Evolutionary conservation across 495 filamentous ascomycete species (phyloP).

Genomic region (Aspergillus kassunensis): DNA sequence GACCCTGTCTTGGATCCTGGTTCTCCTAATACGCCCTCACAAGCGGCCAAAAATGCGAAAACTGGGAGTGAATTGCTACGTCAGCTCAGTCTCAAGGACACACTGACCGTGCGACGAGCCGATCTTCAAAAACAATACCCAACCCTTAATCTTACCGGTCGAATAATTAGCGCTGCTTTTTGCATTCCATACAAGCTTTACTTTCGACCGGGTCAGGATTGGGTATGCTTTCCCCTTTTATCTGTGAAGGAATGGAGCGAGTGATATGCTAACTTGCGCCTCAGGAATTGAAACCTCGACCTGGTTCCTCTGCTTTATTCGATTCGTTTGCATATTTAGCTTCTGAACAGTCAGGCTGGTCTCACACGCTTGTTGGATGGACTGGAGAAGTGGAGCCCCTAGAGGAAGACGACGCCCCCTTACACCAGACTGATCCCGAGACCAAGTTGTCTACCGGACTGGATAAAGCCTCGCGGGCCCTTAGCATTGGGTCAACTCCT

Average conservation of each 20-base stretch:
- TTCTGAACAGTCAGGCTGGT: constrained; percentile 70
- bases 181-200: constrained; percentile 74
- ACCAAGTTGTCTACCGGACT: constrained; percentile 19
- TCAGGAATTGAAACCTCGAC: constrained; percentile 68
- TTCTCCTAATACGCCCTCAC: constrained; percentile 34
- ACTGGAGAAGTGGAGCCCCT: constrained; percentile 76
- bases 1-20: constrained; percentile 17
- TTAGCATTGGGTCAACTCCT: constrained; percentile 66
- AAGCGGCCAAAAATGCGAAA: constrained; percentile 49
- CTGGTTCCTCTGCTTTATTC: constrained; percentile 82
- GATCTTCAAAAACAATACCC: constrained; percentile 62
- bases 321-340: constrained; percentile 83
- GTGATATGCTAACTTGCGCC: neutral
- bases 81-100: constrained; percentile 53
- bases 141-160: constrained; percentile 67
- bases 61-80: constrained; percentile 60
- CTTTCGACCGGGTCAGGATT: constrained; percentile 63
- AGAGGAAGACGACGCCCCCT: constrained; percentile 29
- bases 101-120: constrained; percentile 45
- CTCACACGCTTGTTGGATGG: constrained; percentile 87
- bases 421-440: constrained; percentile 32
- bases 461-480: constrained; percentile 18
- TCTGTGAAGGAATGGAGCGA: neutral
- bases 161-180: constrained; percentile 83
- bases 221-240: constrained; percentile 52